These are phyloP conservation scores for Kockovaella imperatae DNA, from an alignment of 768 basidiomycete species.

Conservation along the genomic window DNA sequence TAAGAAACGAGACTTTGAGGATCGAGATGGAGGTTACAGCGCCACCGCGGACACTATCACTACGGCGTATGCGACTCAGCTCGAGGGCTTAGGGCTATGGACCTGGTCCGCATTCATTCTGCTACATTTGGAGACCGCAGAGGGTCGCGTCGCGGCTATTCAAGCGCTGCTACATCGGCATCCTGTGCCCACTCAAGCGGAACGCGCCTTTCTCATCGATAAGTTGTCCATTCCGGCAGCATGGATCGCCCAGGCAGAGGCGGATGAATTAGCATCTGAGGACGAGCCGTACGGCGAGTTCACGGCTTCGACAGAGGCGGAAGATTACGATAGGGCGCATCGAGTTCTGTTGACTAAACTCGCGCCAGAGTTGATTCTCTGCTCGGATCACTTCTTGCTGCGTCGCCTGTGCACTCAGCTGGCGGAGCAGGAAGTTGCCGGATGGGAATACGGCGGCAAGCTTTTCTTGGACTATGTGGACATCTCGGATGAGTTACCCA, in stretches of 20 bases:
- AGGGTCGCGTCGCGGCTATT: conserved; percentile 71
- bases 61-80: conserved; percentile 73
- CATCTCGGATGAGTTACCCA: conserved; percentile 15
- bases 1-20: conserved; percentile 76
- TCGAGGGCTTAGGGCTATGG: conserved; percentile 72
- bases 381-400: conserved; percentile 59
- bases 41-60: conserved; percentile 75
- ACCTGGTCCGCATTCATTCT: conserved; percentile 83
- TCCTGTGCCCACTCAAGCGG: conserved; percentile 27
- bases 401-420: conserved; percentile 63
- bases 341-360: conserved; percentile 76
- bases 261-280: conserved; percentile 62
- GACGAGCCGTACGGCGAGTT: conserved; percentile 67
- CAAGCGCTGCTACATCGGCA: conserved; percentile 67
- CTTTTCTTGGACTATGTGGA: conserved; percentile 34
- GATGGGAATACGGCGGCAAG: conserved; percentile 78
- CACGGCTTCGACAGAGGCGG: conserved; percentile 64
- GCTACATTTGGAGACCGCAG: conserved; percentile 72
- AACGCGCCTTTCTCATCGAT: conserved; percentile 48
- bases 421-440: conserved; percentile 54
- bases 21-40: conserved; percentile 66
- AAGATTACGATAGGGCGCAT: conserved; percentile 66
- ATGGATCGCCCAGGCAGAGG: conserved; percentile 84
- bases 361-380: conserved; percentile 76
- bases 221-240: conserved; percentile 70